phyloP scores from a whole-genome alignment of 2,329 filamentous ascomycete species.

The Knoxdaviesia capensis region DNA sequence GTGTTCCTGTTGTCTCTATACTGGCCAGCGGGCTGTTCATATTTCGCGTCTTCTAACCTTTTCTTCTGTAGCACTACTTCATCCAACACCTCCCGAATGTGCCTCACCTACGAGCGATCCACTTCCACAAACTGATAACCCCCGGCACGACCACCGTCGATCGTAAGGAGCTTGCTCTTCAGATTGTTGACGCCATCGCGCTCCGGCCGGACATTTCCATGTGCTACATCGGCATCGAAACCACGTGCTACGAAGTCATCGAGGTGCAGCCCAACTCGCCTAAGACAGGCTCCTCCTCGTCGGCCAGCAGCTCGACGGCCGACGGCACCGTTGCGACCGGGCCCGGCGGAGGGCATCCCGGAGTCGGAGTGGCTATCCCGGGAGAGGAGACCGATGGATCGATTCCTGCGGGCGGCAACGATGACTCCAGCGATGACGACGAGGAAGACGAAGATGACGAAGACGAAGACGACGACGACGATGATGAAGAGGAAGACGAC shows the following conservation, averaged over 20 bases:
- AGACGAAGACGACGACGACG: slow-evolving; percentile 11
- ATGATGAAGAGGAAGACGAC: too few species aligned
- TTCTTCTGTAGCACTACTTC: slow-evolving; percentile 44
- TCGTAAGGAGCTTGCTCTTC: slow-evolving; percentile 50
- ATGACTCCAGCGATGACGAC: not conserved
- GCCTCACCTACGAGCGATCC: slow-evolving; percentile 48
- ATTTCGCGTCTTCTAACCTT: not conserved
- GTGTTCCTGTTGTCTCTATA: slow-evolving; percentile 9
- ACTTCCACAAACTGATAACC: slow-evolving; percentile 47
- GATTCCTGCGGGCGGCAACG: not conserved
- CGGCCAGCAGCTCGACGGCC: slow-evolving; percentile 7
- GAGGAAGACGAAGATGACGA: slow-evolving; percentile 12
- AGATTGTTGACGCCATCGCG: slow-evolving; percentile 60
- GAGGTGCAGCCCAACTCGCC: slow-evolving; percentile 30
- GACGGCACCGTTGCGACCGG: not conserved
- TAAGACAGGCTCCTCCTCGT: slow-evolving; percentile 13
- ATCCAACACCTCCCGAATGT: slow-evolving; percentile 54
- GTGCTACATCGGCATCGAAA: slow-evolving; percentile 57
- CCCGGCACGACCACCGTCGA: slow-evolving; percentile 34
- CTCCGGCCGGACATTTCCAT: slow-evolving; percentile 57
- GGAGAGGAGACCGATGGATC: slow-evolving; percentile 1
- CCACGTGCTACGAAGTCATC: slow-evolving; percentile 66
- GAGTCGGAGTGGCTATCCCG: slow-evolving; percentile 1
- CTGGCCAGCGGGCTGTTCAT: slow-evolving; percentile 4
- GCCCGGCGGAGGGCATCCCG: slow-evolving; percentile 5